These are phyloP conservation scores for Pestalotiopsis sp. DNA, from an alignment of 2,329 filamentous ascomycete species.

Conservation along the genomic window DNA sequence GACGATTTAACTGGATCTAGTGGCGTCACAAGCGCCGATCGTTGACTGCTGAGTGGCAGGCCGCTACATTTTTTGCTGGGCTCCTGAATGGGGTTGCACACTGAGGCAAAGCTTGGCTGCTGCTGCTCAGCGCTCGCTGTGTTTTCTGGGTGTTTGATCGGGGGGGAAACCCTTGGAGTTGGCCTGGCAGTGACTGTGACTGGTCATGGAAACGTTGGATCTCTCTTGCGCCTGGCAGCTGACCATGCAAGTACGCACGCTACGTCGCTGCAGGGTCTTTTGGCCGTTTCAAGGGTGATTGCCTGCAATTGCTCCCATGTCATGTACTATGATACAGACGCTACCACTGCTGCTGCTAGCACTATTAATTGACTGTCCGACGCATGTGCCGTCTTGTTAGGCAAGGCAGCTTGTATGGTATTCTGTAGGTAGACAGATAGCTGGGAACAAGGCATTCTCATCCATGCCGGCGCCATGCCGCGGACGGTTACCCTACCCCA, in stretches of 20 bases:
- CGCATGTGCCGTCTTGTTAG: too few species aligned
- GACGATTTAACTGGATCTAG: not conserved
- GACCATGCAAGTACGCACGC: not conserved
- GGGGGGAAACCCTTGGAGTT: not conserved
- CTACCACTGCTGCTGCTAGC: not conserved
- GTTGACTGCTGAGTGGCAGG: not conserved
- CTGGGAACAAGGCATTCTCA: not conserved
- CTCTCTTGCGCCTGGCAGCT: not conserved
- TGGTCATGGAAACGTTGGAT: not conserved
- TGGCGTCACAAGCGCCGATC: conserved; percentile 11
- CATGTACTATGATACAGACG: not conserved
- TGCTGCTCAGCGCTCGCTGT: not conserved
- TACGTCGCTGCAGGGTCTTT: not conserved
- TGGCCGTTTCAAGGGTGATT: not conserved
- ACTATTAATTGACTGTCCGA: not conserved
- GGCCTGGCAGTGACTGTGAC: not conserved
- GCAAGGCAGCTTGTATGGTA: too few species aligned
- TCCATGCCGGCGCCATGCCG: not conserved
- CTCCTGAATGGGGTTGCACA: not conserved
- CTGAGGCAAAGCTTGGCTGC: not conserved
- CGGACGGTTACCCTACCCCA: not conserved
- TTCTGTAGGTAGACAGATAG: not conserved
- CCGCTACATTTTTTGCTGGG: not conserved
- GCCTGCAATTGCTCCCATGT: not conserved
- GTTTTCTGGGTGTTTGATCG: not conserved